A percentile compares a stretch with the other conserved stretches of the same genome.
These are phyloP conservation scores for Tricladium varicosporioides DNA, from an alignment of 2,329 filamentous ascomycete genomes.

Conservation along the genomic window DNA sequence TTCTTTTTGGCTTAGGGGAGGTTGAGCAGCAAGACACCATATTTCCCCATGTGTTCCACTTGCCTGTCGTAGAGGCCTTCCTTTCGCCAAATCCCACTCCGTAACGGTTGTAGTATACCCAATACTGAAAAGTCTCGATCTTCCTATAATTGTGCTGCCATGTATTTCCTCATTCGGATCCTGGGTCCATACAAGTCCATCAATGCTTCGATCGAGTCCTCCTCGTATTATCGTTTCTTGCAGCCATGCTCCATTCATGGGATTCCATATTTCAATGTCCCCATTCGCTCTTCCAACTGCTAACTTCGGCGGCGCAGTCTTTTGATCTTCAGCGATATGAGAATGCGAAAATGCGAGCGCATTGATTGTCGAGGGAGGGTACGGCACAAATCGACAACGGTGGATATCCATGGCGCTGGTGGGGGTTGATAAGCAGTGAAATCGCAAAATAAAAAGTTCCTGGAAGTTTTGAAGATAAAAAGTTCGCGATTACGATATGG, in stretches of 20 bases:
- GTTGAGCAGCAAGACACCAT: slow-evolving; percentile 93
- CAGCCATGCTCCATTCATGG: slow-evolving; percentile 70
- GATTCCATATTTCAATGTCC: slow-evolving; percentile 98
- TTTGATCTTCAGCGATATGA: slow-evolving; percentile 47
- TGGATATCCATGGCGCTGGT: slow-evolving; percentile 79
- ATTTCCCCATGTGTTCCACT: slow-evolving; percentile 94
- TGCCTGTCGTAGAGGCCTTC: slow-evolving; percentile 74
- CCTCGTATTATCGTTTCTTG: slow-evolving; percentile 86
- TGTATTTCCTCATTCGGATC: slow-evolving; percentile 71
- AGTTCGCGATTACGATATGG: not conserved
- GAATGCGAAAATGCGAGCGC: slow-evolving; percentile 90
- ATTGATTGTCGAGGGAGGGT: slow-evolving; percentile 89
- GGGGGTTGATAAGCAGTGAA: slow-evolving; percentile 1
- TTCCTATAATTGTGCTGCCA: slow-evolving; percentile 63
- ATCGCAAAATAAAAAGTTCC: slow-evolving; percentile 6
- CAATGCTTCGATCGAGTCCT: slow-evolving; percentile 81
- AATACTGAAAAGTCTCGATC: slow-evolving; percentile 88
- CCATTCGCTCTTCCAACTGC: slow-evolving; percentile 92
- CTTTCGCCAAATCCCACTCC: slow-evolving; percentile 88
- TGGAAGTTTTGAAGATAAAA: slow-evolving; percentile 7
- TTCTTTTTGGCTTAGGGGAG: slow-evolving; percentile 37
- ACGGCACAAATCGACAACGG: slow-evolving; percentile 93
- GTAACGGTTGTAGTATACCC: slow-evolving; percentile 90
- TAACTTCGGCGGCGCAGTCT: slow-evolving; percentile 65
- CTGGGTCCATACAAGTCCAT: slow-evolving; percentile 88